Evolutionary conservation across 108 stramenopile genomes (phyloP).

Genomic region (Licmophora abbreviata): DNA sequence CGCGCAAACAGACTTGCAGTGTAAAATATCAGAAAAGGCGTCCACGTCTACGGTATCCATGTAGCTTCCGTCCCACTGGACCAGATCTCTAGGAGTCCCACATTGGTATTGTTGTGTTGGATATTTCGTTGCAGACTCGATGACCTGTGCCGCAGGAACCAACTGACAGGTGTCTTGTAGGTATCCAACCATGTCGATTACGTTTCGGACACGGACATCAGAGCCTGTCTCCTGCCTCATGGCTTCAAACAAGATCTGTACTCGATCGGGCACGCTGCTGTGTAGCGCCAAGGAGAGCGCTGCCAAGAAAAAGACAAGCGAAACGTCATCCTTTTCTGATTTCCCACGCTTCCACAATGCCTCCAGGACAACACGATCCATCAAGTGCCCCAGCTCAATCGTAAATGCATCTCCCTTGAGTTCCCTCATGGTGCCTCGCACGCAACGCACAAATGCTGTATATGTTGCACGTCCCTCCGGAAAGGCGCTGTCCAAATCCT

Average conservation of each 20-base stretch:
- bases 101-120: slow-evolving; percentile 59
- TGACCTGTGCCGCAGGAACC: slow-evolving; percentile 65
- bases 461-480: slow-evolving; percentile 34
- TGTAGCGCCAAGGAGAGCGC: slow-evolving; percentile 61
- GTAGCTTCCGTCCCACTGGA: slow-evolving; percentile 24
- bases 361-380: slow-evolving; percentile 66
- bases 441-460: slow-evolving; percentile 38
- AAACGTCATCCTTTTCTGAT: slow-evolving; percentile 7
- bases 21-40: slow-evolving; percentile 43
- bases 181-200: slow-evolving; percentile 52
- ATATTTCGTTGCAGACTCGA: slow-evolving; percentile 47
- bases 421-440: slow-evolving; percentile 36
- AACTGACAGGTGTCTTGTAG: slow-evolving; percentile 75
- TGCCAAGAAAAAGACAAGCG: slow-evolving; percentile 37
- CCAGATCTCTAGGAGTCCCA: slow-evolving; percentile 53
- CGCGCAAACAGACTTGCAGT: slow-evolving; percentile 67
- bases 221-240: slow-evolving; percentile 7
- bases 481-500: slow-evolving; percentile 21
- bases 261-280: slow-evolving; percentile 48
- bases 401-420: slow-evolving; percentile 60
- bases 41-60: slow-evolving; percentile 31
- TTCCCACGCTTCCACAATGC: slow-evolving; percentile 24
- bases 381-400: slow-evolving; percentile 69
- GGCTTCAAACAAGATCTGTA: slow-evolving; percentile 47
- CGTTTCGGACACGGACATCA: slow-evolving; percentile 27